These are phyloP conservation scores for Epichloe sp. DNA, from an alignment of 2,329 filamentous ascomycete genomes.

Conservation along the genomic window DNA sequence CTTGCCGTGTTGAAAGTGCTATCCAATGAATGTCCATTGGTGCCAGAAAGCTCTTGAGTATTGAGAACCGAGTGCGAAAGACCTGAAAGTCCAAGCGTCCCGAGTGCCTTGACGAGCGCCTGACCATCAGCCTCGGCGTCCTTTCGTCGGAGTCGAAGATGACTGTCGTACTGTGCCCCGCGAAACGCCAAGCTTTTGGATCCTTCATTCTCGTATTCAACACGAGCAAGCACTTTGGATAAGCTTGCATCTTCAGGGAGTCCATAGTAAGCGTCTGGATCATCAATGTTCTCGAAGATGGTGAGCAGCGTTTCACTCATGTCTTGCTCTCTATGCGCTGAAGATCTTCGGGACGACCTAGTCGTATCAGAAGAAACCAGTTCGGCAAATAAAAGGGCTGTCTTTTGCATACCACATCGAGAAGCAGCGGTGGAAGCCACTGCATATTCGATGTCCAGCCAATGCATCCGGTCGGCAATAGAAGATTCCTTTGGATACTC, in stretches of 20 bases:
- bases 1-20: slow-evolving; percentile 69
- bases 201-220: slow-evolving; percentile 84
- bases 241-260: slow-evolving; percentile 67
- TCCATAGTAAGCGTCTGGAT: slow-evolving; percentile 93
- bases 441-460: slow-evolving; percentile 74
- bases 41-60: slow-evolving; percentile 47
- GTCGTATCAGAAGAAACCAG: slow-evolving; percentile 45
- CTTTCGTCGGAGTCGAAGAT: slow-evolving; percentile 50
- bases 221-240: slow-evolving; percentile 60
- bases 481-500: slow-evolving; percentile 61
- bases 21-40: slow-evolving; percentile 46
- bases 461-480: slow-evolving; percentile 63
- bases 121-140: slow-evolving; percentile 46
- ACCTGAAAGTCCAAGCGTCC: slow-evolving; percentile 70
- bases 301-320: slow-evolving; percentile 59
- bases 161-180: slow-evolving; percentile 80
- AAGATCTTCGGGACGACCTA: slow-evolving; percentile 54
- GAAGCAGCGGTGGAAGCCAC: slow-evolving; percentile 59
- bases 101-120: slow-evolving; percentile 63
- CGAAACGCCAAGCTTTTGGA: slow-evolving; percentile 80
- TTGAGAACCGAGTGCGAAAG: slow-evolving; percentile 70
- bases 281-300: slow-evolving; percentile 87
- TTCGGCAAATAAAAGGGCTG: slow-evolving; percentile 73
- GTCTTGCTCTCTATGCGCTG: slow-evolving; percentile 36
- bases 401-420: slow-evolving; percentile 73